These are phyloP conservation scores for Bipolaris bicolor DNA, from an alignment of 2,329 filamentous ascomycete species.

Conservation along the genomic window DNA sequence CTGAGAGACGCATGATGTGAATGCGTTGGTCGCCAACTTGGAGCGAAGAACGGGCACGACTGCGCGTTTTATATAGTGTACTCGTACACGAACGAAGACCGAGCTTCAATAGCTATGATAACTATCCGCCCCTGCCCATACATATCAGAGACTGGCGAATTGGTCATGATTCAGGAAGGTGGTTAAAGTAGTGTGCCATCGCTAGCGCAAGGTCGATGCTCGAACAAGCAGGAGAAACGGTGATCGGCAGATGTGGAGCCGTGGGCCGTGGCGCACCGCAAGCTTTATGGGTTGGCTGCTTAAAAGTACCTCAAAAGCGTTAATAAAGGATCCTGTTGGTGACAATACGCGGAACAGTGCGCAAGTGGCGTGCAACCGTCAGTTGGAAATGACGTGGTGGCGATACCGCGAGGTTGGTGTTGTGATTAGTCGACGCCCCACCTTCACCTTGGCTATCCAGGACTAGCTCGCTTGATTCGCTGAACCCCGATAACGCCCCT, in stretches of 20 bases:
- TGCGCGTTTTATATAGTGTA: slow-evolving; percentile 10
- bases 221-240: slow-evolving; percentile 34
- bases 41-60: background rate
- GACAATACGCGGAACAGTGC: background rate
- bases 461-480: background rate
- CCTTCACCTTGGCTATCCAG: background rate
- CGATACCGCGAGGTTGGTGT: slow-evolving; percentile 4
- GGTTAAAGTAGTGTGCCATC: slow-evolving; percentile 23
- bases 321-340: slow-evolving; percentile 1
- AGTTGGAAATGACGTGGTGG: slow-evolving; percentile 1
- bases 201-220: slow-evolving; percentile 19
- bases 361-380: background rate
- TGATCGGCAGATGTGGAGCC: slow-evolving; percentile 26
- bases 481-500: background rate
- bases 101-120: slow-evolving; percentile 5
- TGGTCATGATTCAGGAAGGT: slow-evolving; percentile 37
- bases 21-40: slow-evolving; percentile 7
- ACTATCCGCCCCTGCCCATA: slow-evolving; percentile 1
- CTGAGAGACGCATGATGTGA: slow-evolving; percentile 34
- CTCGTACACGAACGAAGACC: background rate
- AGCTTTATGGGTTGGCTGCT: slow-evolving; percentile 15
- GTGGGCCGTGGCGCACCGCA: slow-evolving; percentile 14
- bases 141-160: slow-evolving; percentile 17
- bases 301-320: background rate
- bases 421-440: background rate